A percentile compares a stretch with the other conserved stretches of the same genome.
Evolutionary conservation across 2,329 filamentous ascomycete genomes (phyloP).

Genomic region (Drechslerella coelobrocha): DNA sequence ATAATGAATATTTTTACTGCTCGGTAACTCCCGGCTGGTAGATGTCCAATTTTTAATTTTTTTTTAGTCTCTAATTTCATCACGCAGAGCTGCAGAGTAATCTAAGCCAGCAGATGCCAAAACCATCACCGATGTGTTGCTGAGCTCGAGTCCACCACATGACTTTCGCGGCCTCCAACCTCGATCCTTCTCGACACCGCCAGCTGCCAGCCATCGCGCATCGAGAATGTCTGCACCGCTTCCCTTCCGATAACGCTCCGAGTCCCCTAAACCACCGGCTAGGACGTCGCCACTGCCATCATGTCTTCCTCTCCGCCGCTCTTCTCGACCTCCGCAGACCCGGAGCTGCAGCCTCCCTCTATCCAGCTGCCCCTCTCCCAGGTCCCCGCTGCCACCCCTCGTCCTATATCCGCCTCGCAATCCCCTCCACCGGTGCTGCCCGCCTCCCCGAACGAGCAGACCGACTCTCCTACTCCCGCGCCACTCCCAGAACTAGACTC

Average conservation of each 20-base stretch:
- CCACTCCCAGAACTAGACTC: constrained; percentile 41
- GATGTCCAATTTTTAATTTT: no score
- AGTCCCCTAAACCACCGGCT: background rate
- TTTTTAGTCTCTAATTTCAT: no score
- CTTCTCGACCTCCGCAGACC: constrained; percentile 40
- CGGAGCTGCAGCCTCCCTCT: constrained; percentile 35
- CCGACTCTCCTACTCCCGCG: constrained; percentile 21
- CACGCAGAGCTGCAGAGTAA: no score
- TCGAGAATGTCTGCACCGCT: background rate
- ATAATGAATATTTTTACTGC: no score
- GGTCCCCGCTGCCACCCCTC: constrained; percentile 15
- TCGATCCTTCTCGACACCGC: no score
- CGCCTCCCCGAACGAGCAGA: constrained; percentile 27
- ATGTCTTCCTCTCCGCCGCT: constrained; percentile 38
- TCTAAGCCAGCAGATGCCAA: no score
- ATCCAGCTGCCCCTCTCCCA: constrained; percentile 30
- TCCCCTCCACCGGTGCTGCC: constrained; percentile 9
- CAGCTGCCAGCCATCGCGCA: no score
- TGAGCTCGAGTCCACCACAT: no score
- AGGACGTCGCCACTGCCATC: background rate
- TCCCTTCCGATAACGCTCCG: background rate
- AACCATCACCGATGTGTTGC: no score
- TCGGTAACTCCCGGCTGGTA: no score
- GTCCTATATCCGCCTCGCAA: background rate
- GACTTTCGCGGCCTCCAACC: no score